Conservation (phyloP, 1,284 basidiomycete genomes). For the Ustilago bromivora region DNA sequence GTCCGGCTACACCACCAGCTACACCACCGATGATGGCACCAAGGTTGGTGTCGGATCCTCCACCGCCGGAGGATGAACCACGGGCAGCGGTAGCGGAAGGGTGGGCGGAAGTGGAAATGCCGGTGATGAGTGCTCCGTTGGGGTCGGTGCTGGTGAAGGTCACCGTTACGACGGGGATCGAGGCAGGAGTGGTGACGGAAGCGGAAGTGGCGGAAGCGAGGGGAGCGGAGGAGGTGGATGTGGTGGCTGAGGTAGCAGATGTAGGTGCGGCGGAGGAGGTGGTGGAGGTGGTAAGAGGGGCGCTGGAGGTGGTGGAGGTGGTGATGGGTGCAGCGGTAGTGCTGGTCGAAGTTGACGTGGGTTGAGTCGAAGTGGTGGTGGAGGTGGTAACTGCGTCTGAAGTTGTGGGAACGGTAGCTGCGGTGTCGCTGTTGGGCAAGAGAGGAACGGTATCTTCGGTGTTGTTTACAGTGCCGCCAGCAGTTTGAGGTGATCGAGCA, state of each 20-base stretch:
- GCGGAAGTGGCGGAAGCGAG: constrained; percentile 19
- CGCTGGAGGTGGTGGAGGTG: constrained; percentile 16
- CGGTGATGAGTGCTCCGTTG: constrained; percentile 34
- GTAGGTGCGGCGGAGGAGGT: constrained; percentile 9
- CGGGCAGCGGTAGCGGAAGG: constrained; percentile 14
- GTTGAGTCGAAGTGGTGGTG: constrained; percentile 9
- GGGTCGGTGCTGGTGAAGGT: constrained; percentile 36
- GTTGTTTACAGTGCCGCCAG: constrained; percentile 5
- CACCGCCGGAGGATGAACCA: constrained; percentile 9
- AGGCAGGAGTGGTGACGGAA: constrained; percentile 6
- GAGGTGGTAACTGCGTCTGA: constrained; percentile 11
- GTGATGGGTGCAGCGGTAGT: constrained; percentile 20
- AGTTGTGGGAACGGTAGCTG: constrained; percentile 2
- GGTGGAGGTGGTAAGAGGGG: constrained; percentile 20
- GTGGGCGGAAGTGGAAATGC: constrained; percentile 29
- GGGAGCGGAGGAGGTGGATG: constrained; percentile 14
- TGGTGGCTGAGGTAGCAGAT: constrained; percentile 19
- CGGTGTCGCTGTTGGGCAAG: constrained; percentile 3
- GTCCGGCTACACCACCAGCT: constrained; percentile 55
- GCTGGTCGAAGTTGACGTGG: constrained; percentile 20
- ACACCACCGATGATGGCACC: constrained; percentile 60
- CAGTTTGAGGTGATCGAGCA: constrained; percentile 30
- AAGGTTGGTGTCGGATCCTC: constrained; percentile 44
- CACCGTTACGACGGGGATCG: constrained; percentile 41
- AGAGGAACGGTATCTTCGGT: background rate